Evolutionary conservation across 2,329 filamentous ascomycete species (phyloP).

Genomic region (Stachybotrys chartarum): DNA sequence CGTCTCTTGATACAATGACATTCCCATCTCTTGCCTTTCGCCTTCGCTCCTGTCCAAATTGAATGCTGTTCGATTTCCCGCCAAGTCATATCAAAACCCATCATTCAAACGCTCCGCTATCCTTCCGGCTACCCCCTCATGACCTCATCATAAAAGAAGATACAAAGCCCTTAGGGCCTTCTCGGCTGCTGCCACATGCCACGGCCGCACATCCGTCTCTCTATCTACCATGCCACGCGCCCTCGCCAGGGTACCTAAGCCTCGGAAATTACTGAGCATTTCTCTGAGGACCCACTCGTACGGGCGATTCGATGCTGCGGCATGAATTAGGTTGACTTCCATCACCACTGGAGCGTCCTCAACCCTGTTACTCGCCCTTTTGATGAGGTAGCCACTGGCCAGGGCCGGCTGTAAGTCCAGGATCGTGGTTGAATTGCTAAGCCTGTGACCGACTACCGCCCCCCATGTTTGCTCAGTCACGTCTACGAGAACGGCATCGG

Average conservation of each 20-base stretch:
- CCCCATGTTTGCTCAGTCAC: conserved; percentile 71
- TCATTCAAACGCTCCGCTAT: not conserved
- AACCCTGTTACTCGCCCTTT: conserved; percentile 46
- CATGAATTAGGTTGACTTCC: conserved; percentile 58
- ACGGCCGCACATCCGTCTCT: conserved; percentile 59
- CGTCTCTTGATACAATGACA: not conserved
- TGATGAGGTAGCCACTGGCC: conserved; percentile 59
- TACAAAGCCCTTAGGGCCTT: conserved; percentile 61
- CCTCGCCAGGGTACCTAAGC: conserved; percentile 60
- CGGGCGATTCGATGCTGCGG: conserved; percentile 40
- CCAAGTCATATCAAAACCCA: not conserved
- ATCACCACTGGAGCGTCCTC: conserved; percentile 55
- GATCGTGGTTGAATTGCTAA: conserved; percentile 51
- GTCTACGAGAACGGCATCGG: conserved; percentile 64
- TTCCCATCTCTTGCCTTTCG: not conserved
- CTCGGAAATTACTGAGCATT: conserved; percentile 61
- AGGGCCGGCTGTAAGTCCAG: conserved; percentile 50
- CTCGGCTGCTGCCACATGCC: conserved; percentile 69
- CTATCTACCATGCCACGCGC: conserved; percentile 55
- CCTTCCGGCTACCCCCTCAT: not conserved
- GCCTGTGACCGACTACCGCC: conserved; percentile 59
- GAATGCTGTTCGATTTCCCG: not conserved
- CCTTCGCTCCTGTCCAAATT: not conserved
- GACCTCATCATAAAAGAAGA: conserved; percentile 47
- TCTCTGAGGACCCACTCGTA: conserved; percentile 64